Conservation (phyloP, 208 protist species). For the Cochliopodium minus region DNA sequence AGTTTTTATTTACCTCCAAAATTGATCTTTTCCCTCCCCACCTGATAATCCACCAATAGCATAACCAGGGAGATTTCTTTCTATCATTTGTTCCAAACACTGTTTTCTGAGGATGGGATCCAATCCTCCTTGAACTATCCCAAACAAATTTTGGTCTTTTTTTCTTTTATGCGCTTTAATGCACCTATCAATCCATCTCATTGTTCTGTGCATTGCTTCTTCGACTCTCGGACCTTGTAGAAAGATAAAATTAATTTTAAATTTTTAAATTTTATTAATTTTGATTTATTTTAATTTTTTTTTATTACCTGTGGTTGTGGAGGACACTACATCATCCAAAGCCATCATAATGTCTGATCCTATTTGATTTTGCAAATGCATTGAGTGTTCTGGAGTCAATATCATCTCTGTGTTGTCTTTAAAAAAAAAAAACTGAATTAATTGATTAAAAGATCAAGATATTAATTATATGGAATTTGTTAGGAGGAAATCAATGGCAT, state of each 20-base stretch:
- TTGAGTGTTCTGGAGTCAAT: constrained; percentile 88
- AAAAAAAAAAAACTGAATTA: too few relatives aligned
- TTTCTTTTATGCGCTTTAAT: constrained; percentile 70
- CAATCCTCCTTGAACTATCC: constrained; percentile 89
- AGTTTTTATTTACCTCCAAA: constrained; percentile 69
- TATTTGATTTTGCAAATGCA: constrained; percentile 92
- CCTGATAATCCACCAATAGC: constrained; percentile 95
- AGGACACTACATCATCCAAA: constrained; percentile 87
- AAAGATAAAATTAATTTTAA: neutral
- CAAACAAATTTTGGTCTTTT: constrained; percentile 73
- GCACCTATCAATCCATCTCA: constrained; percentile 93
- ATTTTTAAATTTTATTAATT: neutral
- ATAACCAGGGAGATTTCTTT: constrained; percentile 77
- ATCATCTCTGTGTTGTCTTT: constrained; percentile 71
- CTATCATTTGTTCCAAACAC: constrained; percentile 73
- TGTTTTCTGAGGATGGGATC: constrained; percentile 56
- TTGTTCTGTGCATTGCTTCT: constrained; percentile 76
- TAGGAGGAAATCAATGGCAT: too few relatives aligned
- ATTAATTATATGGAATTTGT: too few relatives aligned
- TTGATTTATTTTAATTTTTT: neutral
- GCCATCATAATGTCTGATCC: constrained; percentile 98
- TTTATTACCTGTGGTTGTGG: constrained; percentile 36
- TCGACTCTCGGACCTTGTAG: constrained; percentile 59
- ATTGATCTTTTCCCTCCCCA: constrained; percentile 90
- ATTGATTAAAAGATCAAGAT: too few relatives aligned